Evolutionary conservation across 108 stramenopile genomes (phyloP), one percentile per base, ranked within the genome.

Genomic region (Licmophora abbreviata): DNA sequence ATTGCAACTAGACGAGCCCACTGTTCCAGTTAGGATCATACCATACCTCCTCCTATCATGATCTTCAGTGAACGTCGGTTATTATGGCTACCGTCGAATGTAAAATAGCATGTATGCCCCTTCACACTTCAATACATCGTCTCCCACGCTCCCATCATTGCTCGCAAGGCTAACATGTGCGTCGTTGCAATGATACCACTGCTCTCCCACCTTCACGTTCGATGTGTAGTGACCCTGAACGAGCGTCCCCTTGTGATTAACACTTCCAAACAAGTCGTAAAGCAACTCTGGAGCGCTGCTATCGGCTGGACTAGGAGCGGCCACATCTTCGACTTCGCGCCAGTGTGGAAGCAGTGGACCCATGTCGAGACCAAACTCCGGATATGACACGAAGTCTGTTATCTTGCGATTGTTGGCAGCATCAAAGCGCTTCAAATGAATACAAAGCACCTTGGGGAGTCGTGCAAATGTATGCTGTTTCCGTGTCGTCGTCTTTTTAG

Each of bases 381-480:
- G 88, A 54, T 81, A 90, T 2, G 81, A 70, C 29, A 90, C 81
- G 48, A 69, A 72, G 10, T 85, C 79, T 17, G 69, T 66, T 26
- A 90, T 78, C 55, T 90, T 90, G 40, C 69, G 71, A 47, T 78
- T 81, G 15, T 51, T 61, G 11, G 73, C 63, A 17, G 80, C 63
- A 65, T 90, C 76, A 54, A 90, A 90, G 23, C 83, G 66, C 49
- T 90, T 90, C 56, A 90, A 58, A 54, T 90, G 88, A 14, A 90
- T 63, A 48, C 80, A 82, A n/a, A 90, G 69, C 11, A 85, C 58
- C 31, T 66, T 60, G 8, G 88, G 88, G 1, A 90, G 68, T 27
- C 63, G 71, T 11, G 76, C 57, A 69, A 90, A 76, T 0, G 81
- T 79, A 25, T 81, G 81, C 51, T 90, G 88, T 52, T 81, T 81